Percentiles rank a stretch among this genome's conserved stretches.
Conservation (phyloP, 352 stramenopile species). For the Phytophthora sansomeana region DNA sequence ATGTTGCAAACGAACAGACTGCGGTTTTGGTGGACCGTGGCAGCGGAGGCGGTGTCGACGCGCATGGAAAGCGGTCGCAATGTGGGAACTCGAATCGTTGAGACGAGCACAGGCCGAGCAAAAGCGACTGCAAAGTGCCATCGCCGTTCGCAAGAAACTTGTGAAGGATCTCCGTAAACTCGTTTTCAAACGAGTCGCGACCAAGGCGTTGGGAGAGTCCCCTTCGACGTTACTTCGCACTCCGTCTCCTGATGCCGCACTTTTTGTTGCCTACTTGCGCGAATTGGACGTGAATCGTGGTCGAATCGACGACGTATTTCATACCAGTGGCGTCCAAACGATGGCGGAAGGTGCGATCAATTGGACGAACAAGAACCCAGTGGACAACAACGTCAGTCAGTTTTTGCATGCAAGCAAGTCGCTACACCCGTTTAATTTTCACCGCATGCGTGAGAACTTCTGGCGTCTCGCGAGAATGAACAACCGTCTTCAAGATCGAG, state of each 20-base stretch:
- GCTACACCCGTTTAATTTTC: conserved; percentile 3
- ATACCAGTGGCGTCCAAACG: neutral
- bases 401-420: conserved; percentile 2
- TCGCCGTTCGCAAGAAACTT: neutral
- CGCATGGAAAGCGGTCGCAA: conserved; percentile 10
- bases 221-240: neutral
- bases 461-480: neutral
- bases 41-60: neutral
- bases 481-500: conserved; percentile 1
- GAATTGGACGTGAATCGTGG: conserved; percentile 18
- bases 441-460: neutral
- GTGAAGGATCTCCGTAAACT: conserved; percentile 14
- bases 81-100: conserved; percentile 7
- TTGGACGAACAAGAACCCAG: neutral
- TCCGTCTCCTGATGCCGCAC: neutral
- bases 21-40: too few relatives aligned
- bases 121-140: conserved; percentile 4
- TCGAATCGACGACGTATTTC: conserved; percentile 19
- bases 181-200: conserved; percentile 1
- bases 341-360: neutral
- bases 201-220: neutral
- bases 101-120: conserved; percentile 2
- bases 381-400: neutral
- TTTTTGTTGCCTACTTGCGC: conserved; percentile 2
- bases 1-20: neutral